Evolutionary conservation across 2,329 filamentous ascomycete genomes (phyloP).

Genomic region (Colletotrichum horii): DNA sequence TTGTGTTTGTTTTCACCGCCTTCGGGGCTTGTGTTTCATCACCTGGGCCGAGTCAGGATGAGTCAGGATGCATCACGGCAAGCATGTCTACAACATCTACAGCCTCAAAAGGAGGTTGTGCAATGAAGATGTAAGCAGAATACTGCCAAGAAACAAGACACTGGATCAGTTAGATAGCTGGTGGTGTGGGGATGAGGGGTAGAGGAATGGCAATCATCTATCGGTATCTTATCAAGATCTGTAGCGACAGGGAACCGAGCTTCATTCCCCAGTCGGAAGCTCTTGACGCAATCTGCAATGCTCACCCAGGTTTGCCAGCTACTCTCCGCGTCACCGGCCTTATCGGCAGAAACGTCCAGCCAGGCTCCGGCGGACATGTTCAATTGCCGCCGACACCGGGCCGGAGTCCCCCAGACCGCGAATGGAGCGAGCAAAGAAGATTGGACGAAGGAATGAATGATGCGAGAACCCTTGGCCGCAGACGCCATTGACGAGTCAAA

Average conservation of each 20-base stretch:
- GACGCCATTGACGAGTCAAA: neutral
- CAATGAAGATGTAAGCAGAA: too few relatives aligned
- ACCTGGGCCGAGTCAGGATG: neutral
- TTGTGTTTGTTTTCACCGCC: neutral
- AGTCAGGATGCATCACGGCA: neutral
- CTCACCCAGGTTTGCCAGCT: neutral
- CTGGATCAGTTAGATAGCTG: neutral
- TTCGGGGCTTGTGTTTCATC: neutral
- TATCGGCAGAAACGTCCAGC: neutral
- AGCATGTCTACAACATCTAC: neutral
- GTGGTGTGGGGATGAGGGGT: neutral
- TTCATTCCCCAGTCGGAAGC: neutral
- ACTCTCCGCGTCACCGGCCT: neutral
- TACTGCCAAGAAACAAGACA: neutral
- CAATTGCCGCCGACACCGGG: conserved; percentile 9
- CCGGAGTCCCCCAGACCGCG: neutral
- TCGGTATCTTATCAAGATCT: neutral
- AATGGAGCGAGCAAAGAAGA: neutral
- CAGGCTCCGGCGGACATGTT: neutral
- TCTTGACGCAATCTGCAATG: neutral
- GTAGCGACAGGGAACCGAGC: neutral
- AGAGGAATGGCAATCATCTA: neutral
- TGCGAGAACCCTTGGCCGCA: neutral
- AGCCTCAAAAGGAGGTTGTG: neutral
- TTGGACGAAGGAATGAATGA: neutral